Base-by-base conservation (phyloP, 139 green algal genomes). In the Desmodesmus armatus region DNA sequence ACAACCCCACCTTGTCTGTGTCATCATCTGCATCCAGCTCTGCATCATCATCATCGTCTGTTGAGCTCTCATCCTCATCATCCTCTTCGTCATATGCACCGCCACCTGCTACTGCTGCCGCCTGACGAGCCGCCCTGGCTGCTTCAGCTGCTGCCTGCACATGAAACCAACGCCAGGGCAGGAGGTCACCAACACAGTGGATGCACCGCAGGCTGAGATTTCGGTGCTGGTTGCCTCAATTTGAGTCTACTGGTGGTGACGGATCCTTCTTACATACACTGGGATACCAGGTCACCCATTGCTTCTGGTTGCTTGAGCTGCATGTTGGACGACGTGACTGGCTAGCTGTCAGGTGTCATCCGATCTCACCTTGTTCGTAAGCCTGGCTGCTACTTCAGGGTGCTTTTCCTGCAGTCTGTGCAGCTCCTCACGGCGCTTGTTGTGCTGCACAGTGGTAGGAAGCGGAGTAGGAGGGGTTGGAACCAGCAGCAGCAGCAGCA, bases 381-480 rank as follows among this genome's bases (percentile, higher is more conserved):
- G 55, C 65, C 84, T 88, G n/a, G 88, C 90, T 9, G 91, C 93
- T 43, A 93, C 62, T 76, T 96, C 88, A 5, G 94, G 93, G 78
- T 97, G 92, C 89, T 96, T 96, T 37, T 92, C 92, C 85, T 96
- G 89, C 27, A 98, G 86, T 0, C 93, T 74, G 37, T 97, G 94
- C n/a, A 95, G 88, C 89, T 97, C 93, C 78, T 95, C 91, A 1
- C 94, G 90, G 72, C 90, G 88, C 86, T 96, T 94, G 87, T 98
- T 98, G 88, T 98, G 91, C 93, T 97, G 90, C 85, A 84, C 15
- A 44, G 15, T 62, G 78, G 35, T n/a, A 25, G 35, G 13, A 21
- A 51, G n/a, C n/a, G n/a, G n/a, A n/a, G n/a, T n/a, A n/a, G n/a
- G n/a, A n/a, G n/a, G n/a, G n/a, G n/a, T n/a, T n/a, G n/a, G n/a